phyloP scores from a whole-genome alignment of 805 yeast genomes.

The Candida andamanensis region DNA sequence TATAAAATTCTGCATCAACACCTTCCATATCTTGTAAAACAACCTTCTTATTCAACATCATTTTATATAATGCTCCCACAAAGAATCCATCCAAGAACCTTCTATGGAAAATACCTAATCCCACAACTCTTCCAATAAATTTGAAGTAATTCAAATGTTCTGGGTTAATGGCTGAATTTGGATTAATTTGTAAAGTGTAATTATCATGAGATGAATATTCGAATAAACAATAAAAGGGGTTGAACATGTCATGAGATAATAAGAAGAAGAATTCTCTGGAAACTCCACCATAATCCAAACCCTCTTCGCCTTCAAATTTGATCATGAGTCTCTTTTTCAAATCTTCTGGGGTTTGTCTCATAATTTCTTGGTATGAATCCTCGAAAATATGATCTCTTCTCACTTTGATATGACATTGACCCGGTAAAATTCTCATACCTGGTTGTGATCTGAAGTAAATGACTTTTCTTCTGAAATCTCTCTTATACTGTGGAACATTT shows the following conservation, averaged over 20 bases:
- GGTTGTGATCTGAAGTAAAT: constrained; percentile 98
- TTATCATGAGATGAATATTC: constrained; percentile 98
- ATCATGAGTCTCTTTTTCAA: constrained; percentile 96
- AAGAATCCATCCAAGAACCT: constrained; percentile 97
- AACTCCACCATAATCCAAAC: constrained; percentile 99
- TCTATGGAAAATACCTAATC: constrained; percentile 96
- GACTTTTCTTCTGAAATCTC: constrained; percentile 96
- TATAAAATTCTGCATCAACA: constrained; percentile 94
- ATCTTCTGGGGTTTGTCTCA: constrained; percentile 99
- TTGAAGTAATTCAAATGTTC: constrained; percentile 97
- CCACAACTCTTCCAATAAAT: constrained; percentile 97
- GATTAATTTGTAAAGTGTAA: constrained; percentile 95
- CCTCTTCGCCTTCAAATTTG: constrained; percentile 98
- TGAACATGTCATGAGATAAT: constrained; percentile 96
- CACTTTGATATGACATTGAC: constrained; percentile 97
- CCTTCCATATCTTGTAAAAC: constrained; percentile 97
- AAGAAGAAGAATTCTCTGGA: constrained; percentile 96
- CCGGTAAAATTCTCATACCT: constrained; percentile 92
- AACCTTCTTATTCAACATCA: constrained; percentile 94
- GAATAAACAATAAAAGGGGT: constrained; percentile 94
- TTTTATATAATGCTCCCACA: constrained; percentile 95
- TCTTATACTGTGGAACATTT: constrained; percentile 97
- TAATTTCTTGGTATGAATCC: constrained; percentile 95
- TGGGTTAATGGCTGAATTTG: constrained; percentile 94
- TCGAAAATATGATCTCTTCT: constrained; percentile 95